Evolutionary conservation across 768 basidiomycete genomes (phyloP).

Genomic region (Phlebiopsis gigantea): DNA sequence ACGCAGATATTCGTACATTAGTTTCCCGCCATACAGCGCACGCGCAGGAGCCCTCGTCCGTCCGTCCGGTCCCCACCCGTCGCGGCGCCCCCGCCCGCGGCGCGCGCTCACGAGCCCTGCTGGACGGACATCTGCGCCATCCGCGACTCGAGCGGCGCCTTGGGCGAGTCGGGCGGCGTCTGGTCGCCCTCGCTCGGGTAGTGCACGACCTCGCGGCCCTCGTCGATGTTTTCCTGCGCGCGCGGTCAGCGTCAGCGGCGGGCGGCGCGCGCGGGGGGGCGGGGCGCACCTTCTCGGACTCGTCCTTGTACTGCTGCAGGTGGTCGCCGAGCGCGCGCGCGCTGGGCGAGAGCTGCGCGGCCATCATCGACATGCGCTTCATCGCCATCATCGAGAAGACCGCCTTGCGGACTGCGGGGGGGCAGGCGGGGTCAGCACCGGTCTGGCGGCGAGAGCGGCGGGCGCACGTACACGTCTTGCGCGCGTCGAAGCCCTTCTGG

Average conservation of each 20-base stretch:
- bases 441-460: not conserved
- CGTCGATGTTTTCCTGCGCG: slow-evolving; percentile 22
- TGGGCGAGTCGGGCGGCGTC: not conserved
- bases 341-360: slow-evolving; percentile 33
- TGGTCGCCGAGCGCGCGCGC: slow-evolving; percentile 51
- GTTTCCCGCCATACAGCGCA: not conserved
- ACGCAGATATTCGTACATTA: not conserved
- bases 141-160: slow-evolving; percentile 1
- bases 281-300: slow-evolving; percentile 59
- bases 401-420: slow-evolving; percentile 72
- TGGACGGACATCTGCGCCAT: slow-evolving; percentile 1
- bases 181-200: not conserved
- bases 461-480: slow-evolving; percentile 64
- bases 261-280: not conserved
- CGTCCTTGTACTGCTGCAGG: slow-evolving; percentile 68
- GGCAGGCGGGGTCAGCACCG: slow-evolving; percentile 4
- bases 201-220: slow-evolving; percentile 14
- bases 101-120: not conserved
- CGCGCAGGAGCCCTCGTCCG: not conserved
- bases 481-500: slow-evolving; percentile 86
- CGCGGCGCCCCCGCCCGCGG: too few relatives aligned
- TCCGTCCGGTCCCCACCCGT: not conserved
- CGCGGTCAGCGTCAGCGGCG: not conserved
- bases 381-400: slow-evolving; percentile 84
- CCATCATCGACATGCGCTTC: slow-evolving; percentile 68